A percentile compares a stretch with the other conserved stretches of the same genome.
Conservation (phyloP, 139 green algal genomes). For the Chlamydomonas incerta region DNA sequence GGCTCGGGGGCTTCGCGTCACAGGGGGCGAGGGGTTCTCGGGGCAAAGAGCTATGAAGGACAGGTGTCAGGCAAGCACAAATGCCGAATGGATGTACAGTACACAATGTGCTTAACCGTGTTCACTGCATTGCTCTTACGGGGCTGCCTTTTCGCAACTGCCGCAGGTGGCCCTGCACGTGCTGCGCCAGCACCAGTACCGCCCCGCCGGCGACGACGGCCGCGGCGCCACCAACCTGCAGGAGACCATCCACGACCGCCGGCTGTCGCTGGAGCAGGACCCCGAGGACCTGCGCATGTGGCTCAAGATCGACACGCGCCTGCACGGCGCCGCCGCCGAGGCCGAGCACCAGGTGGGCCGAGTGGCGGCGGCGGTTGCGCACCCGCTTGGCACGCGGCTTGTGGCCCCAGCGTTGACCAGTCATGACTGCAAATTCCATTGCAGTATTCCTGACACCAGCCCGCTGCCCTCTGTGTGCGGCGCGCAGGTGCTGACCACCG, state of each 20-base stretch:
- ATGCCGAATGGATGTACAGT: too few species aligned
- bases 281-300: slow-evolving; percentile 58
- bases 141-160: neutral
- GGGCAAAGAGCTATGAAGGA: too few species aligned
- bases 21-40: too few species aligned
- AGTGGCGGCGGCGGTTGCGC: too few species aligned
- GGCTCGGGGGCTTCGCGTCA: too few species aligned
- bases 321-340: slow-evolving; percentile 71
- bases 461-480: too few species aligned
- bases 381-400: too few species aligned
- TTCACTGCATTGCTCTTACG: neutral
- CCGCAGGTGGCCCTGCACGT: slow-evolving; percentile 69
- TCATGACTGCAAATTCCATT: too few species aligned
- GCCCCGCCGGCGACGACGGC: slow-evolving; percentile 73
- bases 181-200: slow-evolving; percentile 93
- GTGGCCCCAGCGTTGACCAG: too few species aligned
- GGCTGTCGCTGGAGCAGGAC: slow-evolving; percentile 39
- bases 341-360: slow-evolving; percentile 28
- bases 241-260: slow-evolving; percentile 60
- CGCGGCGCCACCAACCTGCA: slow-evolving; percentile 32
- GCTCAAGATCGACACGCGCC: slow-evolving; percentile 80
- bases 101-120: neutral
- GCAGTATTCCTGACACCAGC: too few species aligned
- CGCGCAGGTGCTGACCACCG: slow-evolving; percentile 63
- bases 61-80: too few species aligned